Evolutionary conservation across 352 stramenopile genomes (phyloP).

Genomic region (Pythium sukuiense): DNA sequence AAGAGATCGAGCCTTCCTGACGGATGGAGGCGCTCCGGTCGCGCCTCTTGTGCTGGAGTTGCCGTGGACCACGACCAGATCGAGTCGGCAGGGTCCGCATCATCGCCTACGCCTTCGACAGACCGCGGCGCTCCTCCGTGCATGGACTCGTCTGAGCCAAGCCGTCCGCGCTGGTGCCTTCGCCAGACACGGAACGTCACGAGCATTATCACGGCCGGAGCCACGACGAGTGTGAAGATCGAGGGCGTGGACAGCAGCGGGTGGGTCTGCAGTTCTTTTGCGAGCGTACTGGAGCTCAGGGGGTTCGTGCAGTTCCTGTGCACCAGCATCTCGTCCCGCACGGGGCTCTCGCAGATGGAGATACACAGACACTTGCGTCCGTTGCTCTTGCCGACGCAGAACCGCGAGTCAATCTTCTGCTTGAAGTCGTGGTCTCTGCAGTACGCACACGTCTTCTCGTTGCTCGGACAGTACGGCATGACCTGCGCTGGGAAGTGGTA

Average conservation of each 20-base stretch:
- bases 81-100: constrained; percentile 17
- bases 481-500: constrained; percentile 22
- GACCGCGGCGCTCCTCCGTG: background rate
- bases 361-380: constrained; percentile 19
- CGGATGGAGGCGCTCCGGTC: constrained; percentile 13
- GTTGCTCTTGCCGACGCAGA: constrained; percentile 12
- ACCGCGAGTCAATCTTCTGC: constrained; percentile 21
- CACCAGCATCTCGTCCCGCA: constrained; percentile 19
- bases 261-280: constrained; percentile 10
- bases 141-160: constrained; percentile 11
- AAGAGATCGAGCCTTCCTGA: constrained; percentile 46
- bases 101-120: constrained; percentile 3
- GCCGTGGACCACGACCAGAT: constrained; percentile 21
- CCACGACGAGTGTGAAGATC: constrained; percentile 22
- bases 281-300: constrained; percentile 18
- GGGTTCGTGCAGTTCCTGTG: constrained; percentile 23
- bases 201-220: constrained; percentile 17
- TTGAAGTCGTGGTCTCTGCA: constrained; percentile 20
- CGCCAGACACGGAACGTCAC: constrained; percentile 19
- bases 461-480: constrained; percentile 16
- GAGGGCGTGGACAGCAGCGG: constrained; percentile 23
- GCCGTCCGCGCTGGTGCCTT: constrained; percentile 10
- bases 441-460: constrained; percentile 15
- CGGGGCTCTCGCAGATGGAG: constrained; percentile 22
- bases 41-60: constrained; percentile 7